Conservation (phyloP, 2,329 filamentous ascomycete species). For the Trichophyton verrucosum region DNA sequence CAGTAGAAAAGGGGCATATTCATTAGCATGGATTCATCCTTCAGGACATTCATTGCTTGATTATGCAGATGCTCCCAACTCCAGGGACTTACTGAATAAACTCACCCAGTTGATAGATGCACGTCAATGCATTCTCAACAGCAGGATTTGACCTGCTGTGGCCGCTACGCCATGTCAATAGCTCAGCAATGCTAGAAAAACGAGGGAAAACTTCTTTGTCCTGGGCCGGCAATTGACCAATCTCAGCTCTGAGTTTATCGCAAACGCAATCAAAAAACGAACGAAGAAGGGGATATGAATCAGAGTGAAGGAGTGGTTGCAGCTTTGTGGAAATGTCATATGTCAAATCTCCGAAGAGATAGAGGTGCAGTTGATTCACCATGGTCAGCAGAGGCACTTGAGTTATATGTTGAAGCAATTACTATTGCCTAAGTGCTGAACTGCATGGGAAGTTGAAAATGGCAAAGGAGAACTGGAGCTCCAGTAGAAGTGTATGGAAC, state of each 20-base stretch:
- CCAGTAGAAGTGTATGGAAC: not conserved
- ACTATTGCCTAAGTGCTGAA: not conserved
- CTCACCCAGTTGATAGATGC: not conserved
- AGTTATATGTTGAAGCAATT: not conserved
- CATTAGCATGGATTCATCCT: not conserved
- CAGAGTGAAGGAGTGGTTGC: not conserved
- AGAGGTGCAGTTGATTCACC: conserved; percentile 12
- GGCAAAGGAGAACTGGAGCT: not conserved
- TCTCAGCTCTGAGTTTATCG: not conserved
- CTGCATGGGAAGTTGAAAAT: not conserved
- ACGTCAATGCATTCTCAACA: not conserved
- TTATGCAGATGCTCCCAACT: not conserved
- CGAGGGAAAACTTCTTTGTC: not conserved
- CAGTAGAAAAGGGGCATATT: not conserved
- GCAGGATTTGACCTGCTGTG: not conserved
- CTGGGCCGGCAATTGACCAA: not conserved
- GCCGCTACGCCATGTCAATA: not conserved
- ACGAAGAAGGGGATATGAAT: not conserved
- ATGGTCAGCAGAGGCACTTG: not conserved
- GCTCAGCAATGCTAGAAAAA: conserved; percentile 3
- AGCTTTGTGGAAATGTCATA: conserved; percentile 8
- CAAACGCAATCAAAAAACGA: not conserved
- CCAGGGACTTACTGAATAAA: not conserved
- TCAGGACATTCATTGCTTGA: not conserved
- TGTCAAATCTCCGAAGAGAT: conserved; percentile 17